Evolutionary conservation across 495 filamentous ascomycete species (phyloP).

Genomic region (Hypoxylon lenormandii): DNA sequence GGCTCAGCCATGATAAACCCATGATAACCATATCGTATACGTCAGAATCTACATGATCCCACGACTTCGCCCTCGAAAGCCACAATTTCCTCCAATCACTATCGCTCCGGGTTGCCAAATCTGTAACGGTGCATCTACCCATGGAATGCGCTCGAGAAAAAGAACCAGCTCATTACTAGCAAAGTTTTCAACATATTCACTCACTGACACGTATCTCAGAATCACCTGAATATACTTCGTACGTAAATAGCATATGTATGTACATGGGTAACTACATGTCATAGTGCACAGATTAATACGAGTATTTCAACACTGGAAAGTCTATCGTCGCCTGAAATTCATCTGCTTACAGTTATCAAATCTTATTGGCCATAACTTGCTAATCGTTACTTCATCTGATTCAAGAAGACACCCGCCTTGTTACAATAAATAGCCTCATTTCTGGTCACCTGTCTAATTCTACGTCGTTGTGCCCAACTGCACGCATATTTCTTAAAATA

Average conservation of each 20-base stretch:
- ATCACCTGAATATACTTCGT: not conserved
- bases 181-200: not conserved
- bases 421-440: too few relatives aligned
- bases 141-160: not conserved
- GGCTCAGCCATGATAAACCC: slow-evolving; percentile 28
- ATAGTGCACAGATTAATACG: not conserved
- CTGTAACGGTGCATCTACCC: slow-evolving; percentile 26
- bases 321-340: too few relatives aligned
- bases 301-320: too few relatives aligned
- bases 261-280: not conserved
- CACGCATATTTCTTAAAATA: too few relatives aligned
- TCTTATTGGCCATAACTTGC: not conserved
- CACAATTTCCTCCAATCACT: slow-evolving; percentile 10
- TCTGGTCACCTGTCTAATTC: too few relatives aligned
- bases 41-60: slow-evolving; percentile 24
- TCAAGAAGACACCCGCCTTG: too few relatives aligned
- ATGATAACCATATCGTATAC: slow-evolving; percentile 13
- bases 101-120: slow-evolving; percentile 17
- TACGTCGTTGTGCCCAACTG: too few relatives aligned
- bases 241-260: not conserved
- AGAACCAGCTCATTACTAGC: not conserved
- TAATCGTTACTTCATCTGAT: not conserved
- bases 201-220: slow-evolving; percentile 1
- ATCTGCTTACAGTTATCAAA: not conserved
- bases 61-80: slow-evolving; percentile 11